Evolutionary conservation across 768 basidiomycete genomes (phyloP), one percentile per base, ranked within the genome.

Genomic region (Tricholoma matsutake): DNA sequence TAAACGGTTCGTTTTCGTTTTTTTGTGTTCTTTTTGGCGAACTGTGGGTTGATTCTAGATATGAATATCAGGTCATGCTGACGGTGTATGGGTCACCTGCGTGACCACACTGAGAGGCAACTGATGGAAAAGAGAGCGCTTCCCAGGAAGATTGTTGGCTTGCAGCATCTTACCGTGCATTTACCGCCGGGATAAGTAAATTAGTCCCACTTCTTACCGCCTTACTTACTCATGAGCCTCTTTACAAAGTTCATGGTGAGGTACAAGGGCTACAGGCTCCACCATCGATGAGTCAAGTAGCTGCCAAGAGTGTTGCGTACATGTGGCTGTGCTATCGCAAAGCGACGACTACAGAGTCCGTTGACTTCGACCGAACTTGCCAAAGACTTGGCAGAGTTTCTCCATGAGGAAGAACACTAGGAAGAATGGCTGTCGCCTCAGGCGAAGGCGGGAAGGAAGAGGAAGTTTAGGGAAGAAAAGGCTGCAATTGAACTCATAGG

Each of bases 21-120:
- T 39, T 18, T 20, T 35, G 29, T 18, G 28, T 47, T 16, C 52
- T 10, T 1, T 5, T 32, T 28, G 18, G 3, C 9, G 13, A 16
- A 34, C n/a, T 25, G 35, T 13, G 11, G n/a, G 41, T 3, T 45
- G 6, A 16, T 31, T 28, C 10, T 51, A 4, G 8, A 5, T 54
- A n/a, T 29, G 22, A n/a, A 34, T 22, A 29, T 2, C 63, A 90
- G 88, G 93, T 98, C 64, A 99, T 99, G 97, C 98, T 96, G 0
- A 98, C 96, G 2, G 96, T 98, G 34, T 98, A 98, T 70, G 96
- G 96, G 98, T 57, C 96, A 97, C 34, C 96, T 97, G 20, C 85
- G 94, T 45, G 92, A 93, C 8, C 97, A 98, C 75, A 97, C 98
- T 58, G 91, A 94, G 74, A 89, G 76, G 68, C 95, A 98, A 76